A percentile compares a stretch with the other conserved stretches of the same genome.
Conservation (phyloP, 2,329 filamentous ascomycete species). For the Fusarium coicis region DNA sequence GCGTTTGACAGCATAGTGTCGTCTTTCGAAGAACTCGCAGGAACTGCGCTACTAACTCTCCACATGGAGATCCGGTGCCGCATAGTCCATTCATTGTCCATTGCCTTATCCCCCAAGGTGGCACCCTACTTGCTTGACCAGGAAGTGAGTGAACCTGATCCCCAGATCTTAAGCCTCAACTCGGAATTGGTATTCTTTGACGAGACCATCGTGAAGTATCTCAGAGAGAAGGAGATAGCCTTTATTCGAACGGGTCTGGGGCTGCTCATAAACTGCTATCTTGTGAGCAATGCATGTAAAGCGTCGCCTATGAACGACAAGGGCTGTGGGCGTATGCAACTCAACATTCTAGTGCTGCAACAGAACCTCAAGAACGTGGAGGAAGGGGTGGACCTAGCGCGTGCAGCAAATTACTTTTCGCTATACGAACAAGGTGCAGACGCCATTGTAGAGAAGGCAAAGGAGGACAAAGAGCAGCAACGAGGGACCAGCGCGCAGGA, state of each 20-base stretch:
- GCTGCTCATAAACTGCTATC: constrained; percentile 79
- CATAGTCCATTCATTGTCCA: constrained; percentile 80
- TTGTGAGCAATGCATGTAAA: constrained; percentile 76
- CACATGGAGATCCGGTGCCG: constrained; percentile 91
- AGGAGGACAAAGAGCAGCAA: constrained; percentile 55
- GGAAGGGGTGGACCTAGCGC: constrained; percentile 70
- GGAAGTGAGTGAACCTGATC: constrained; percentile 80
- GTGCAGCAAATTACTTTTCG: constrained; percentile 74
- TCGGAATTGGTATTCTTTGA: constrained; percentile 87
- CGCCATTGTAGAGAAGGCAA: constrained; percentile 71
- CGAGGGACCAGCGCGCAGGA: constrained; percentile 48
- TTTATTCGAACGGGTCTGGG: constrained; percentile 84
- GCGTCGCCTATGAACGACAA: constrained; percentile 86
- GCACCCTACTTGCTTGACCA: constrained; percentile 75
- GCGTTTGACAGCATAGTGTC: constrained; percentile 88
- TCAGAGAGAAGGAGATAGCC: constrained; percentile 75
- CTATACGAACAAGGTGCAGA: constrained; percentile 75
- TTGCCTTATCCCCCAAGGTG: constrained; percentile 68
- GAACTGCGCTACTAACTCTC: constrained; percentile 82
- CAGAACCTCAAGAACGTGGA: constrained; percentile 97
- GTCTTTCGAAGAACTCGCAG: constrained; percentile 83
- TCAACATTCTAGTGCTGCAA: constrained; percentile 94
- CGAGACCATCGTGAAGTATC: constrained; percentile 78
- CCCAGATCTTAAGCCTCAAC: constrained; percentile 85
- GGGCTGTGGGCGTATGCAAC: constrained; percentile 87